Conservation (phyloP, 352 stramenopile species). For the Plasmopara halstedii region DNA sequence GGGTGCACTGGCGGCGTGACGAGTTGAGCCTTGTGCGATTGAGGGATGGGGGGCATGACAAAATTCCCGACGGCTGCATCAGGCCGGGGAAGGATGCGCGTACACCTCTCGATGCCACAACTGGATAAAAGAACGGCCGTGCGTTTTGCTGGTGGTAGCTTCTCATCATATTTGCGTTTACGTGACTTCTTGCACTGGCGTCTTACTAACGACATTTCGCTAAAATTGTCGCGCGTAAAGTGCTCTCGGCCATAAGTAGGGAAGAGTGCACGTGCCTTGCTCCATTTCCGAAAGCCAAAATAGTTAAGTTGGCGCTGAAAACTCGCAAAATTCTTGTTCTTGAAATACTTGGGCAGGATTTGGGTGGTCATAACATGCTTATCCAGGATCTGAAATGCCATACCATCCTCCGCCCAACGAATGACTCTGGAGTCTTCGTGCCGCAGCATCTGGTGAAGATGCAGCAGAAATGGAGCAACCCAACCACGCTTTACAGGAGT, state of each 20-base stretch:
- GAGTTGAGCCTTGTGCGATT: conserved; percentile 7
- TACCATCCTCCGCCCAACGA: conserved; percentile 67
- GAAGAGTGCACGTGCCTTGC: conserved; percentile 64
- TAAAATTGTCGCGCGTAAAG: conserved; percentile 82
- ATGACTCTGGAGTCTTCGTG: conserved; percentile 73
- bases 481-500: conserved; percentile 47
- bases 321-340: conserved; percentile 94
- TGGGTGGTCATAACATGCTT: conserved; percentile 79
- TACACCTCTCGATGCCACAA: conserved; percentile 46
- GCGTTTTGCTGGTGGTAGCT: conserved; percentile 35
- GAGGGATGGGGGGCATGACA: conserved; percentile 2
- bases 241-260: conserved; percentile 76
- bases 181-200: conserved; percentile 81
- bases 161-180: conserved; percentile 45
- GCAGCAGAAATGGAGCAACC: conserved; percentile 81
- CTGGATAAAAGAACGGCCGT: conserved; percentile 9
- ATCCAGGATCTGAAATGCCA: conserved; percentile 82
- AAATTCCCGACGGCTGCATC: neutral
- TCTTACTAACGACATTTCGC: conserved; percentile 77
- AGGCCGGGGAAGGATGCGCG: conserved; percentile 53
- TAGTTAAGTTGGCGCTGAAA: conserved; percentile 95
- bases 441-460: conserved; percentile 80
- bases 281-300: conserved; percentile 91
- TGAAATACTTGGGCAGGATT: conserved; percentile 92
- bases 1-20: conserved; percentile 18